phyloP scores from a whole-genome alignment of 2,329 filamentous ascomycete species.

The Cladorrhinum sp. region DNA sequence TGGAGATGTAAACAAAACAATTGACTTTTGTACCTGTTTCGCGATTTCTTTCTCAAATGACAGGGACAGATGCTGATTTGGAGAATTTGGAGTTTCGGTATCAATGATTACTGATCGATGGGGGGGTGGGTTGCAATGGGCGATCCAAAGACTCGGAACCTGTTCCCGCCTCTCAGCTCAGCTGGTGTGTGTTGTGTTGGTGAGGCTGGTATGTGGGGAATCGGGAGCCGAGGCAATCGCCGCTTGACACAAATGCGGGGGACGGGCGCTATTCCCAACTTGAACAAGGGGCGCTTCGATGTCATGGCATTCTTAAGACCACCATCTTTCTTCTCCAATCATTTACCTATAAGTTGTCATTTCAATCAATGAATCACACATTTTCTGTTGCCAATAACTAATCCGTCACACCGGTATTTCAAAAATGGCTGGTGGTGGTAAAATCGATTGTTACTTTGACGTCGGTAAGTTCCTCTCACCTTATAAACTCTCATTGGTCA shows the following conservation, averaged over 20 bases:
- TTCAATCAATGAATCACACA: neutral
- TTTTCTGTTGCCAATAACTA: neutral
- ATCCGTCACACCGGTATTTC: neutral
- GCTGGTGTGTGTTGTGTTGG: neutral
- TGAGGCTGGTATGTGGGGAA: neutral
- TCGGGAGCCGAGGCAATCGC: neutral
- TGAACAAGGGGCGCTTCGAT: neutral
- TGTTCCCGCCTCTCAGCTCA: neutral
- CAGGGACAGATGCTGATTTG: too few species aligned
- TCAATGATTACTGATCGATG: neutral
- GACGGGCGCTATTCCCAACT: neutral
- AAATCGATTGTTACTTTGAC: too few species aligned
- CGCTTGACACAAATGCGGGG: neutral
- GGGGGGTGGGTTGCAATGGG: neutral
- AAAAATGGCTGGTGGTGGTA: constrained; percentile 45
- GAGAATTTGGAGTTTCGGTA: too few species aligned
- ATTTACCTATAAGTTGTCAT: neutral
- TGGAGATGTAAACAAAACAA: neutral
- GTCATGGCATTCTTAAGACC: neutral
- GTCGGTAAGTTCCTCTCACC: constrained; percentile 33
- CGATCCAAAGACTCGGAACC: neutral
- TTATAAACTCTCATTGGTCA: neutral
- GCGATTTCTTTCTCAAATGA: too few species aligned
- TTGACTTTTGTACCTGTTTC: neutral
- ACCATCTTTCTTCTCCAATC: neutral